phyloP scores from a whole-genome alignment of 768 basidiomycete species.

The Suillus subalutaceus region DNA sequence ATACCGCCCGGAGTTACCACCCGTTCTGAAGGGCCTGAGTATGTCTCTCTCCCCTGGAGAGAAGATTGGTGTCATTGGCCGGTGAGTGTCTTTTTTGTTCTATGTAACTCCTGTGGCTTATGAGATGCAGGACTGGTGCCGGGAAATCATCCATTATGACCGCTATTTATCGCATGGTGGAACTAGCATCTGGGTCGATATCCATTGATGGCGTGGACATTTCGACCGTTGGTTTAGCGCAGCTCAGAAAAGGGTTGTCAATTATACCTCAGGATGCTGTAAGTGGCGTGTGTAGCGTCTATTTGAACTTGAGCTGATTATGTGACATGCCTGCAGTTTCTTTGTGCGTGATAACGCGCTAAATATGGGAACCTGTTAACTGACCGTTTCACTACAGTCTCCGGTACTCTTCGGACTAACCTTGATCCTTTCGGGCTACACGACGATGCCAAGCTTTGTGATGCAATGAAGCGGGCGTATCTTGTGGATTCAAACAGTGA shows the following conservation, averaged over 20 bases:
- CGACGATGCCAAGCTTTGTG: constrained; percentile 82
- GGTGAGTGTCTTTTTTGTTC: constrained; percentile 32
- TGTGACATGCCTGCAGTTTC: constrained; percentile 36
- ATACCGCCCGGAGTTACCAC: constrained; percentile 87
- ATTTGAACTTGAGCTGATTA: constrained; percentile 6
- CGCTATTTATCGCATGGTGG: constrained; percentile 84
- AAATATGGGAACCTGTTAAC: not conserved
- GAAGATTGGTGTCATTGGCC: constrained; percentile 90
- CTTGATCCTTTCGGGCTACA: constrained; percentile 86
- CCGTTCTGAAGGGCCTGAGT: constrained; percentile 81
- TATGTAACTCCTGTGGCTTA: constrained; percentile 15
- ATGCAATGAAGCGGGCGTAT: constrained; percentile 84
- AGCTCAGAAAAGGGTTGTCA: constrained; percentile 66
- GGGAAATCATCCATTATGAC: constrained; percentile 92
- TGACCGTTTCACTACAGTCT: constrained; percentile 45
- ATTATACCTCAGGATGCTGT: constrained; percentile 86
- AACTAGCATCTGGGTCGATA: constrained; percentile 75
- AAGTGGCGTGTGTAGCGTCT: constrained; percentile 33
- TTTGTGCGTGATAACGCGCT: constrained; percentile 39
- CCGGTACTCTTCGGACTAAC: constrained; percentile 82
- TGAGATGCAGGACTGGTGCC: constrained; percentile 65
- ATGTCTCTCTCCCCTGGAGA: constrained; percentile 70
- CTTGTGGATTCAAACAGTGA: constrained; percentile 60
- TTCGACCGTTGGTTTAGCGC: constrained; percentile 74
- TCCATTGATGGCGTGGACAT: constrained; percentile 84